phyloP scores from a whole-genome alignment of 768 basidiomycete species.

The Dentipellis fragilis region DNA sequence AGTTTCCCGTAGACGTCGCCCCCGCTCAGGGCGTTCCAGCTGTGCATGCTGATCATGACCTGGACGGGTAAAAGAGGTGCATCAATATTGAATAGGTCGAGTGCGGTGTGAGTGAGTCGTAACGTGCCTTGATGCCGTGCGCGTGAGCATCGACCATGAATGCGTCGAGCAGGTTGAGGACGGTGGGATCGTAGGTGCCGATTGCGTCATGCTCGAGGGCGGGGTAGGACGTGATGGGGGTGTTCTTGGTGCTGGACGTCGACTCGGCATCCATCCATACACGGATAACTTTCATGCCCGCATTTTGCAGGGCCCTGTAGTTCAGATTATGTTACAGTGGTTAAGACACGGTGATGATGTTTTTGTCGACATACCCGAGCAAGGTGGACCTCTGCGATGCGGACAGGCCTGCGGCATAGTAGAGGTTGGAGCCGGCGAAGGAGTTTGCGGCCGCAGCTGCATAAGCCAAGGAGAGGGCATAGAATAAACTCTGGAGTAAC shows the following conservation, averaged over 20 bases:
- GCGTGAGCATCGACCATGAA: slow-evolving; percentile 28
- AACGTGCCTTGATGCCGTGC: slow-evolving; percentile 21
- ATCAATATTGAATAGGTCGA: neutral
- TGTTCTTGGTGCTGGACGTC: slow-evolving; percentile 14
- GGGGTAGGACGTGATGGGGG: slow-evolving; percentile 18
- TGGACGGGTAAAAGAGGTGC: neutral
- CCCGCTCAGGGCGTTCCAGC: neutral
- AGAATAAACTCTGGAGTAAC: too few relatives aligned
- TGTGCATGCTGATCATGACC: neutral
- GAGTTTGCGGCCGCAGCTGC: neutral
- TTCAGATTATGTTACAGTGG: neutral
- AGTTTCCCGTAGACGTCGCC: neutral
- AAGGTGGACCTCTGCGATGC: neutral
- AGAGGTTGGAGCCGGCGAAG: neutral
- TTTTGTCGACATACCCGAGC: neutral
- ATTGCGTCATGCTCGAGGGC: slow-evolving; percentile 25
- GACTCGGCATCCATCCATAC: slow-evolving; percentile 18
- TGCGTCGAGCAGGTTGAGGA: slow-evolving; percentile 25
- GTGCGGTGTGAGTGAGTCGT: neutral
- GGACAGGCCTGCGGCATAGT: neutral
- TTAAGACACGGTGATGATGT: too few relatives aligned
- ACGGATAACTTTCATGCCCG: slow-evolving; percentile 17
- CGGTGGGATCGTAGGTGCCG: slow-evolving; percentile 26
- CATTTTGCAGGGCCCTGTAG: slow-evolving; percentile 14
- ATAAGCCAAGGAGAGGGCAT: too few relatives aligned